These are phyloP conservation scores for Ambispora gerdemannii DNA, from an alignment of 192 early-diverging fungal species.

Conservation along the genomic window DNA sequence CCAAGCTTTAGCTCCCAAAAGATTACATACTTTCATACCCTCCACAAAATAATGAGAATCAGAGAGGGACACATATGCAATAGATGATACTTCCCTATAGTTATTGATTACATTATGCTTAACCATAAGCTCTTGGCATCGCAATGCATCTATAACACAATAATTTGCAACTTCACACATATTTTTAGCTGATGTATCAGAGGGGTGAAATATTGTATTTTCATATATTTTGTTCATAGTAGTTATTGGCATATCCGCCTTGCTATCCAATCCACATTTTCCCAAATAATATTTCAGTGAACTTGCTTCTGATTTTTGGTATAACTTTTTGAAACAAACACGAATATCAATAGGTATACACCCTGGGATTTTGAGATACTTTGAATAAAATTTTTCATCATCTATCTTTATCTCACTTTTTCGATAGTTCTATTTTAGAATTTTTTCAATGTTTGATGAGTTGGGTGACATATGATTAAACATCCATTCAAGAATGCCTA, in stretches of 20 bases:
- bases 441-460: background rate
- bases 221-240: background rate
- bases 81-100: constrained; percentile 3
- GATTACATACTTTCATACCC: constrained; percentile 20
- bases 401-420: background rate
- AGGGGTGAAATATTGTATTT: background rate
- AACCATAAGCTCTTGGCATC: constrained; percentile 15
- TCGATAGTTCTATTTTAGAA: background rate
- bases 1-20: constrained; percentile 8
- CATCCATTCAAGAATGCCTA: background rate
- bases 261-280: constrained; percentile 8
- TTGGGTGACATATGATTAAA: background rate
- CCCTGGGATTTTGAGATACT: constrained; percentile 12
- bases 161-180: constrained; percentile 7
- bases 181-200: background rate
- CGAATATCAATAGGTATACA: background rate
- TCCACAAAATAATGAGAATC: constrained; percentile 15
- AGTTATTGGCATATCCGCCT: background rate
- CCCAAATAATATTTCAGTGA: background rate
- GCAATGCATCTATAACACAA: background rate
- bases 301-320: background rate
- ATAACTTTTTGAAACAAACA: background rate
- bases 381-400: constrained; percentile 3
- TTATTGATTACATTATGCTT: constrained; percentile 18
- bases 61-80: background rate